A percentile compares a stretch with the other conserved stretches of the same genome.
phyloP scores from a whole-genome alignment of 176 grass and related monocot genomes.

The Carex cristatella region DNA sequence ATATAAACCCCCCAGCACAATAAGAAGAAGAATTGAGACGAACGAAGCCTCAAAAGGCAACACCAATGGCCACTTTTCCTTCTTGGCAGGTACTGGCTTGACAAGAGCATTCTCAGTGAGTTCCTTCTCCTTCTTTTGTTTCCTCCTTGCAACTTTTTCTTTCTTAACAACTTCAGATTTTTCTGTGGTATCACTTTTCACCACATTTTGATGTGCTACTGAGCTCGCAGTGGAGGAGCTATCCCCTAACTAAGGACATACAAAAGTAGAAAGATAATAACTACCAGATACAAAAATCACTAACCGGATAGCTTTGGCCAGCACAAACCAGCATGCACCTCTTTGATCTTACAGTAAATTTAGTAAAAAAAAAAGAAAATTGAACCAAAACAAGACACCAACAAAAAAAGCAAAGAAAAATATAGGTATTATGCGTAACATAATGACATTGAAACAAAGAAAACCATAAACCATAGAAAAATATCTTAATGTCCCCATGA shows the following conservation, averaged over 20 bases:
- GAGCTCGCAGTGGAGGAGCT: conserved; percentile 30
- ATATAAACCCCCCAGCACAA: conserved; percentile 87
- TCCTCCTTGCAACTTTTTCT: conserved; percentile 80
- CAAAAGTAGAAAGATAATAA: conserved; percentile 18
- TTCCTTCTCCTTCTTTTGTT: conserved; percentile 92
- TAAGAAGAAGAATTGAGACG: conserved; percentile 66
- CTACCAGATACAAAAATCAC: neutral
- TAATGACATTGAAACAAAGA: neutral
- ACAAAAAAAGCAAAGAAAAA: conserved; percentile 5
- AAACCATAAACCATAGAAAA: neutral
- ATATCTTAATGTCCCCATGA: neutral
- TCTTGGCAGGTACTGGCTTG: conserved; percentile 32
- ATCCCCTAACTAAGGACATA: conserved; percentile 59
- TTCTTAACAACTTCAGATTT: conserved; percentile 63
- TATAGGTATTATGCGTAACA: conserved; percentile 13
- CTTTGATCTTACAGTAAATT: neutral
- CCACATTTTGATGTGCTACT: conserved; percentile 31
- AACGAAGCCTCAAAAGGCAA: conserved; percentile 82
- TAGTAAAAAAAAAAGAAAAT: neutral
- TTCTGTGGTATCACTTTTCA: conserved; percentile 42
- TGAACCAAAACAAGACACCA: neutral
- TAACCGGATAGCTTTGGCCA: neutral
- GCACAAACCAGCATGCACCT: neutral
- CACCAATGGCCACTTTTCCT: conserved; percentile 60
- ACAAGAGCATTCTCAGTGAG: conserved; percentile 38